These are phyloP conservation scores for Thuidium tamariscinum DNA, from an alignment of 225 moss, liverwort and hornwort species.

Conservation along the genomic window DNA sequence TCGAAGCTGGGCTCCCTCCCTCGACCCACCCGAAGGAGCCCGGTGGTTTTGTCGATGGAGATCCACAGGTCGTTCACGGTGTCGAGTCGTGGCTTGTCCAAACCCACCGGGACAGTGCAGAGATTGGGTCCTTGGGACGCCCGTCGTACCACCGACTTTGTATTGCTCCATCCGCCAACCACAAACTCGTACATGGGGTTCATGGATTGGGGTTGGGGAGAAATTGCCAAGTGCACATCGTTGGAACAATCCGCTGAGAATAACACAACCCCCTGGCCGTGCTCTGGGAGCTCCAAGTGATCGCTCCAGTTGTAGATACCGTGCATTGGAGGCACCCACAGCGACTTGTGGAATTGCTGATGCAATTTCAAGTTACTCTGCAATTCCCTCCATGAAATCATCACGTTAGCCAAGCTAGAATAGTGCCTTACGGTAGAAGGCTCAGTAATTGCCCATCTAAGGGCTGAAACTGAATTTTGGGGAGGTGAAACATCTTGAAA, in stretches of 20 bases:
- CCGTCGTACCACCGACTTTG: not conserved
- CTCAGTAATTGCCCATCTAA: too few relatives aligned
- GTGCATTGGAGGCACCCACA: not conserved
- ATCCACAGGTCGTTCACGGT: not conserved
- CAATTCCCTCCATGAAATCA: not conserved
- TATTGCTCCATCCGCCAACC: not conserved
- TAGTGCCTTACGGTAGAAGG: too few relatives aligned
- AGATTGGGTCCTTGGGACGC: not conserved
- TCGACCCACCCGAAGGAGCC: not conserved
- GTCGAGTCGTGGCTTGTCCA: not conserved
- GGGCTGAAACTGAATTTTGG: too few relatives aligned
- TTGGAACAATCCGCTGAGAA: not conserved
- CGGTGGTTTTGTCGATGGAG: not conserved
- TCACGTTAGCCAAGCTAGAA: not conserved
- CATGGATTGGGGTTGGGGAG: not conserved
- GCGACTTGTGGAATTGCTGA: not conserved
- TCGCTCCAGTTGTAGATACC: not conserved
- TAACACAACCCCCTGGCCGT: not conserved
- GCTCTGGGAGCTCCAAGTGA: not conserved
- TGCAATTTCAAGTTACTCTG: not conserved
- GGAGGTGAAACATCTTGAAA: too few relatives aligned
- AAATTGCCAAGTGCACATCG: not conserved
- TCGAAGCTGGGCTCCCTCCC: not conserved
- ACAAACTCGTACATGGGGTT: not conserved
- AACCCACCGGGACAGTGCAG: not conserved